phyloP scores from a whole-genome alignment of 164 flowering plant species.

The Nymphaea colorata region DNA sequence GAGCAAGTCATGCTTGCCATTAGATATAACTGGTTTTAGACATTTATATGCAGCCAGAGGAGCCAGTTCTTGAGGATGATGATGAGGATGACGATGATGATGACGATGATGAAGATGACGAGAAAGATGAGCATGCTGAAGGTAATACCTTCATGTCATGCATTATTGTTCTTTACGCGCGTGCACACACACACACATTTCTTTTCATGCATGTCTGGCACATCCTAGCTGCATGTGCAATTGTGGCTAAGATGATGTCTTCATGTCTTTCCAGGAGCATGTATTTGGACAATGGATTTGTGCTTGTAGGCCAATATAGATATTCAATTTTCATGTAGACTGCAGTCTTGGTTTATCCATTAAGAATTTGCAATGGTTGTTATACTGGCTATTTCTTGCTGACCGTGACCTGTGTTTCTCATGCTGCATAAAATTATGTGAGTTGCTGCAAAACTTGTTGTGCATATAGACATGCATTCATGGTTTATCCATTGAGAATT shows the following conservation, averaged over 20 bases:
- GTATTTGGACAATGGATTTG: too few species aligned
- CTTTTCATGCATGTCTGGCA: not conserved
- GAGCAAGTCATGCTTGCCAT: not conserved
- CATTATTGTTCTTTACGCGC: not conserved
- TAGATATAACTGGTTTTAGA: not conserved
- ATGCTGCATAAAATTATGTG: too few species aligned
- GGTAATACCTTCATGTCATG: slow-evolving; percentile 13
- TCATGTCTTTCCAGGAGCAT: not conserved
- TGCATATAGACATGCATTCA: too few species aligned
- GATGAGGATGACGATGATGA: slow-evolving; percentile 44
- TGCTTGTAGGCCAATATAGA: too few species aligned
- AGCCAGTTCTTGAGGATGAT: slow-evolving; percentile 48
- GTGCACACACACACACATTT: not conserved
- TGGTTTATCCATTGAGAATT: too few species aligned
- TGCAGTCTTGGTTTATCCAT: too few species aligned
- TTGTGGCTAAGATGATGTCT: not conserved
- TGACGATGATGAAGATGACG: slow-evolving; percentile 41
- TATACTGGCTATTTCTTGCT: too few species aligned
- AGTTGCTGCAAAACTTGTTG: too few species aligned
- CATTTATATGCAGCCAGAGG: slow-evolving; percentile 25
- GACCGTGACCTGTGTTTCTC: too few species aligned
- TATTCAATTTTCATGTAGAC: too few species aligned
- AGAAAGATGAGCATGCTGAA: slow-evolving; percentile 31
- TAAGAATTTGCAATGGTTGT: too few species aligned
- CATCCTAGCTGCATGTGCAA: not conserved